A percentile compares a stretch with the other conserved stretches of the same genome.
Evolutionary conservation across 495 filamentous ascomycete genomes (phyloP).

Genomic region (Aspergillus heteromorphus): DNA sequence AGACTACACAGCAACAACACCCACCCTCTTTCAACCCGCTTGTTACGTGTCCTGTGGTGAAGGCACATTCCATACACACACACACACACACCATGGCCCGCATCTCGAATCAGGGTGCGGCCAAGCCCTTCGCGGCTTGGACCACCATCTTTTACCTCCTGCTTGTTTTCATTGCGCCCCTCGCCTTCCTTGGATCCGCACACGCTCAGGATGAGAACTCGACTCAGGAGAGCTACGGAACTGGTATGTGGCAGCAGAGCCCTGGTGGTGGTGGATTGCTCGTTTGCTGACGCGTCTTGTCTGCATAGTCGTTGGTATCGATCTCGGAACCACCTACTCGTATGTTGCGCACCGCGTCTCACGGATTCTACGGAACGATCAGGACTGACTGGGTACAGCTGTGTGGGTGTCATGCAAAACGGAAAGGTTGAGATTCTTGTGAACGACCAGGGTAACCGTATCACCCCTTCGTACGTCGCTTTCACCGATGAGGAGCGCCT

Average conservation of each 20-base stretch:
- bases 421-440: constrained; percentile 97
- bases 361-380: not conserved
- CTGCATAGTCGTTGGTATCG: constrained; percentile 81
- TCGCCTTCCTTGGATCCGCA: constrained; percentile 70
- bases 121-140: constrained; percentile 53
- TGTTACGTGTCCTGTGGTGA: constrained; percentile 10
- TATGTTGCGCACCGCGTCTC: constrained; percentile 25
- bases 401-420: constrained; percentile 98
- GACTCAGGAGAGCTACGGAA: constrained; percentile 71
- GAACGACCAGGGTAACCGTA: constrained; percentile 98
- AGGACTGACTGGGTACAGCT: constrained; percentile 34
- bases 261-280: too few relatives aligned
- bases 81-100: constrained; percentile 41
- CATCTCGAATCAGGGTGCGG: constrained; percentile 36
- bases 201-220: constrained; percentile 64
- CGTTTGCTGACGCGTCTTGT: constrained; percentile 1
- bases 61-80: constrained; percentile 12
- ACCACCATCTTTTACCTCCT: constrained; percentile 80
- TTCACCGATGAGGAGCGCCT: constrained; percentile 97
- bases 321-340: constrained; percentile 98
- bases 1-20: too few relatives aligned
- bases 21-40: too few relatives aligned
- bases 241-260: constrained; percentile 43
- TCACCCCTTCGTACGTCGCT: constrained; percentile 97
- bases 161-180: constrained; percentile 68